Evolutionary conservation across 2,329 filamentous ascomycete genomes (phyloP), one percentile per base, ranked within the genome.

Genomic region (Trichophyton simii): DNA sequence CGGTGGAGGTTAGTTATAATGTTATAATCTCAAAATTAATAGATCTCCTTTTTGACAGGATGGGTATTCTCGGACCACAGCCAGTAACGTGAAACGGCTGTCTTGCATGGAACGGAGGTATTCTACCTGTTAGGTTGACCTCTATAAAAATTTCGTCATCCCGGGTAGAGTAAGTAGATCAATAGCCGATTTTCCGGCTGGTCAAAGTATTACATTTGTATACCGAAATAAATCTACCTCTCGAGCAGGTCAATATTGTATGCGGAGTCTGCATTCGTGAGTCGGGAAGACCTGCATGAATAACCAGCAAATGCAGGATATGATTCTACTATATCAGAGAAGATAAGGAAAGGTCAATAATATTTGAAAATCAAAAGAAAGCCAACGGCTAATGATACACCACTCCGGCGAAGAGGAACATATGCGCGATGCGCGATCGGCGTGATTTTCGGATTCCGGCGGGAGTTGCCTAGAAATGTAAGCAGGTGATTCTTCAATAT

Each of bases 361-460:
- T 55, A 55, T 7, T 20, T n/a, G 3, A 20, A 11, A 13, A 11
- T 5, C 28, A 34, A 55, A 55, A n/a, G 50, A 28, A 8, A 20
- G 20, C n/a, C 4, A 18, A 55, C 25, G 28, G 28, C 13, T 38
- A 38, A 38, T 38, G 34, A 38, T 38, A 9, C 34, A 20, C 15
- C 50, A 36, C n/a, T 22, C 31, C 31, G 15, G n/a, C 5, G 28
- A 8, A 20, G 28, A 36, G 52, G 52, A 55, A 55, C 52, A 34
- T 36, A 55, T 55, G 52, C 52, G 52, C 52, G 52, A 55, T 55
- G 52, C 52, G 52, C 52, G 52, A 55, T 55, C 52, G 13, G 52
- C 34, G 28, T 28, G 25, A 20, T 36, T 34, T 8, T 55, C 52
- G 36, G 36, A 55, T n/a, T 55, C 28, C 1, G 22, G 18, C 8